Evolutionary conservation across 2,329 filamentous ascomycete species (phyloP).

Genomic region (Fusarium xyrophilum): DNA sequence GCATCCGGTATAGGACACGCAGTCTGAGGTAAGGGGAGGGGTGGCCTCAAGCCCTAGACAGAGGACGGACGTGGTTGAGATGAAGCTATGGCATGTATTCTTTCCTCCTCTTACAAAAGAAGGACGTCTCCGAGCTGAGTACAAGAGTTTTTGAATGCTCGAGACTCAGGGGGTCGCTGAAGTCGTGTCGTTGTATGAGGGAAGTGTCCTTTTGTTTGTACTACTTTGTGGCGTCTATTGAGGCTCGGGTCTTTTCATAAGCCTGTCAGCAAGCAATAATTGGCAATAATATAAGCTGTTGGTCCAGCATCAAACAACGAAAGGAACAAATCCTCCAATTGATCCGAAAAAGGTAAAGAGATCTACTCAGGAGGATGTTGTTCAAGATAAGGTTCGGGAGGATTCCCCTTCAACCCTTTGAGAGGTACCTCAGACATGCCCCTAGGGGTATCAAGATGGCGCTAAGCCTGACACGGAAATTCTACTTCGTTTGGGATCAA

Average conservation of each 20-base stretch:
- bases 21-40: background rate
- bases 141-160: background rate
- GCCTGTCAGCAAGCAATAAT: background rate
- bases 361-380: background rate
- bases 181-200: background rate
- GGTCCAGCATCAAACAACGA: background rate
- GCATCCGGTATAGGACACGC: background rate
- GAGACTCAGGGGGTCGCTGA: background rate
- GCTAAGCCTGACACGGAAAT: conserved; percentile 35
- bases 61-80: background rate
- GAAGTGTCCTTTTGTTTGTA: conserved; percentile 22
- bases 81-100: background rate
- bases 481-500: background rate
- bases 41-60: background rate
- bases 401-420: background rate
- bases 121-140: background rate
- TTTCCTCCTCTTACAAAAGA: background rate
- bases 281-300: background rate
- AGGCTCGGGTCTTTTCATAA: background rate
- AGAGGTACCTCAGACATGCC: background rate
- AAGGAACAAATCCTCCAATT: background rate
- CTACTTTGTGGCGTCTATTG: conserved; percentile 33
- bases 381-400: conserved; percentile 20
- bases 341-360: background rate
- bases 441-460: conserved; percentile 6